These are phyloP conservation scores for Solanum appendiculatum DNA, from an alignment of 257 asterid genomes.

Conservation along the genomic window DNA sequence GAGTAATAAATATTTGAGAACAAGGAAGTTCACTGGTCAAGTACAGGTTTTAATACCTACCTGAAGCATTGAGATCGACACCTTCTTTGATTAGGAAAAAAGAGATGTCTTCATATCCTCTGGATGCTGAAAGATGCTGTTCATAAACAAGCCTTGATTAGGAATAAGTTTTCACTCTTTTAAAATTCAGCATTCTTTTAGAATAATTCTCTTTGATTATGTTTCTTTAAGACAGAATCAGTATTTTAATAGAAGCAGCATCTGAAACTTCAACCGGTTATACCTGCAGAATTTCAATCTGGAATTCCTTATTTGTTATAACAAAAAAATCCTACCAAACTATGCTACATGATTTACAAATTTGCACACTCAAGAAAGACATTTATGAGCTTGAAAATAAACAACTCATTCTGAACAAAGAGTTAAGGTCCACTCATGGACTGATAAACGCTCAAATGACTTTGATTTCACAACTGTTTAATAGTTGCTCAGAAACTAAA, in stretches of 20 bases:
- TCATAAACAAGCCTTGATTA: background rate
- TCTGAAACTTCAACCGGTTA: background rate
- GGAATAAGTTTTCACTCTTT: background rate
- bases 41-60: constrained; percentile 17
- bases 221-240: background rate
- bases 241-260: background rate
- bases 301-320: background rate
- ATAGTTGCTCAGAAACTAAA: background rate
- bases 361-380: background rate
- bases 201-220: background rate
- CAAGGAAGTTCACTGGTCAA: background rate
- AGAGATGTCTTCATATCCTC: constrained; percentile 71
- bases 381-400: background rate
- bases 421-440: background rate
- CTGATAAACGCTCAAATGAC: background rate
- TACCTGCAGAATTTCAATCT: background rate
- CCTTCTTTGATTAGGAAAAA: constrained; percentile 64
- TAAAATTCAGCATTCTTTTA: background rate
- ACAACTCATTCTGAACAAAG: background rate
- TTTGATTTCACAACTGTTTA: background rate
- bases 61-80: constrained; percentile 50
- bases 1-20: background rate
- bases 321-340: background rate
- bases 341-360: background rate
- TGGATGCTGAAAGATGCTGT: constrained; percentile 96